Base-by-base conservation (phyloP, 2,329 filamentous ascomycete species). In the Fusarium nanum region DNA sequence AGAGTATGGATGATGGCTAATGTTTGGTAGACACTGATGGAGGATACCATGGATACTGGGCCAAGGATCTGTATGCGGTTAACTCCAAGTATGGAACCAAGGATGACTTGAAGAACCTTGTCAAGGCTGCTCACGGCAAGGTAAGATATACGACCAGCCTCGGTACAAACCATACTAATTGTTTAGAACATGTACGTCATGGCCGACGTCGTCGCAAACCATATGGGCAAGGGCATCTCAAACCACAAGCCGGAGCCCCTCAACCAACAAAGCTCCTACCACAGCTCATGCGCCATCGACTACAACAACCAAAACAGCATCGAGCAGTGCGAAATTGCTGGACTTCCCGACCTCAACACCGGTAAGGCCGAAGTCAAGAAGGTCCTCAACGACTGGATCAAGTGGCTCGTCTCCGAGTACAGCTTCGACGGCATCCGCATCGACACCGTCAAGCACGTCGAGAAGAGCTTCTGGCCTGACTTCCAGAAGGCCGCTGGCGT, bases 291-390 rank as follows among this genome's bases (percentile, higher is more conserved):
- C 16, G 46, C 54, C 4, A 71, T 71, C 8, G 46, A 71, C 46
- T 71, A 71, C 46, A 47, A 13, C 25, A 59, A 71, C 34, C 68
- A 71, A 27, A 49, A 2, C n/a, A 71, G 64, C 2, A 41, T 71
- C 1, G 68, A 71, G 5, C 23, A 48, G 7, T 71, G 68, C 4
- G 50, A 60, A 3, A 71, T 71, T 5, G 68, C 68, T 0, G 68
- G 70, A 1, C 84, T 92, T 1, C 88, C 89, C 0, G 90, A 92
- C 68, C 76, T 92, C 14, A 80, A 87, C 59, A 92, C 90, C 1
- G 83, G 86, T 44, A 80, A 82, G 30, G 56, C 78, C 0, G 76
- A 77, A 2, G 85, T 92, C 12, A 81, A 83, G 27, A 75, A 76
- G 18, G 79, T 86, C 5, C 87, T 86, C 75, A 81, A 87, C 56